Conservation (phyloP, 1,139 yeast genomes). For the Scheffersomyces cryptocercus region DNA sequence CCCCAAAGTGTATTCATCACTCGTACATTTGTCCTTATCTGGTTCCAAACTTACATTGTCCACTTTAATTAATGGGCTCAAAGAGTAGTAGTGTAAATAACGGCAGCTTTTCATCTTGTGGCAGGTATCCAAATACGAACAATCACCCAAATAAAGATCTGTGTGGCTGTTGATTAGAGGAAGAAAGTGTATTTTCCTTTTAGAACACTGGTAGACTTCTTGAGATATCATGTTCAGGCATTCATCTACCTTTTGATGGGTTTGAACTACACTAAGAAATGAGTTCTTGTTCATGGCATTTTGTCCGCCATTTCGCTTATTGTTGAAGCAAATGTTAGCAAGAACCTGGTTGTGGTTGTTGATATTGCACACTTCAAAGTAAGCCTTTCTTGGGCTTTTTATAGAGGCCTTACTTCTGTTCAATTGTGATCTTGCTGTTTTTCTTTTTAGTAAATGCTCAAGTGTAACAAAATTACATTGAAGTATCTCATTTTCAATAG, state of each 20-base stretch:
- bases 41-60: background rate
- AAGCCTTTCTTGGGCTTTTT: slow-evolving; percentile 41
- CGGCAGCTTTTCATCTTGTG: slow-evolving; percentile 81
- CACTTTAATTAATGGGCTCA: slow-evolving; percentile 39
- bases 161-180: slow-evolving; percentile 59
- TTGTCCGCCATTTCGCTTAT: slow-evolving; percentile 15
- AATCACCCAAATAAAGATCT: slow-evolving; percentile 78
- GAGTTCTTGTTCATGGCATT: slow-evolving; percentile 10
- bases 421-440: slow-evolving; percentile 35
- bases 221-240: slow-evolving; percentile 17
- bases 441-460: slow-evolving; percentile 16
- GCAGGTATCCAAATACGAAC: slow-evolving; percentile 92
- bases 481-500: background rate
- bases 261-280: slow-evolving; percentile 3
- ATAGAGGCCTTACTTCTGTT: slow-evolving; percentile 42
- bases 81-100: slow-evolving; percentile 75
- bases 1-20: slow-evolving; percentile 55
- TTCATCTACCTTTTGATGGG: slow-evolving; percentile 13
- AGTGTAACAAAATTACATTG: slow-evolving; percentile 8
- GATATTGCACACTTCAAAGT: slow-evolving; percentile 55
- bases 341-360: slow-evolving; percentile 42
- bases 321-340: slow-evolving; percentile 26
- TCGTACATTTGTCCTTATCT: slow-evolving; percentile 8
- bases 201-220: slow-evolving; percentile 43
- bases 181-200: slow-evolving; percentile 56